Base-by-base conservation (phyloP, 1,139 yeast genomes). In the Kodamaea arcana region DNA sequence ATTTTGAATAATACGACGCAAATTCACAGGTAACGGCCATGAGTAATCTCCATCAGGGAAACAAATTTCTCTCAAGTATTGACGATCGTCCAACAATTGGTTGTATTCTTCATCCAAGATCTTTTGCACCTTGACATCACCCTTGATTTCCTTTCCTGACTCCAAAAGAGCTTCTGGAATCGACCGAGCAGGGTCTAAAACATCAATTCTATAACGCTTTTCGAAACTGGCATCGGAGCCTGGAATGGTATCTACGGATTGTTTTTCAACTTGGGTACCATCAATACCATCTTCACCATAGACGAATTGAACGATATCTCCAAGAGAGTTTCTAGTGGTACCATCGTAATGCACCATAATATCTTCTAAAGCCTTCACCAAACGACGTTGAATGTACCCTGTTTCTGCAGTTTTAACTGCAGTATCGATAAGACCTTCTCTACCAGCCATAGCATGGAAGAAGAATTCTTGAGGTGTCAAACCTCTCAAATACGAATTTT, bases 391-490 rank as follows among this genome's bases (percentile, higher is more conserved):
- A 58, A 92, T 94, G 64, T 92, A 92, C 67, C 99, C 99, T 23
- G 99, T 92, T 67, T 92, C 98, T 2, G 99, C 98, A 27, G 98
- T 92, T 63, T 90, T 90, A 33, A 90, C 97, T 12, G 97, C 97
- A 40, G 99, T 92, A 78, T 92, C 99, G 62, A 92, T 92, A 60
- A 92, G 78, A 78, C 99, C 99, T 71, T 92, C 99, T 76, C 99
- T 87, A 75, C 99, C 99, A 52, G 98, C 98, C 98, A 94, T 94
- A 36, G 98, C 98, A 61, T 94, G 99, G 83, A 92, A 92, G 59
- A 94, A 94, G 62, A 94, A 94, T 62, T 94, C 98, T 64, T 92
- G 98, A 26, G 99, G 99, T 12, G 98, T 92, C 54, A 94, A 74
- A 28, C 99, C 99, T 72, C 98, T 81, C 56, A 92, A 74, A 54